phyloP scores from a whole-genome alignment of 2,329 filamentous ascomycete genomes.

The Cladosporium austrohemisphaericum region DNA sequence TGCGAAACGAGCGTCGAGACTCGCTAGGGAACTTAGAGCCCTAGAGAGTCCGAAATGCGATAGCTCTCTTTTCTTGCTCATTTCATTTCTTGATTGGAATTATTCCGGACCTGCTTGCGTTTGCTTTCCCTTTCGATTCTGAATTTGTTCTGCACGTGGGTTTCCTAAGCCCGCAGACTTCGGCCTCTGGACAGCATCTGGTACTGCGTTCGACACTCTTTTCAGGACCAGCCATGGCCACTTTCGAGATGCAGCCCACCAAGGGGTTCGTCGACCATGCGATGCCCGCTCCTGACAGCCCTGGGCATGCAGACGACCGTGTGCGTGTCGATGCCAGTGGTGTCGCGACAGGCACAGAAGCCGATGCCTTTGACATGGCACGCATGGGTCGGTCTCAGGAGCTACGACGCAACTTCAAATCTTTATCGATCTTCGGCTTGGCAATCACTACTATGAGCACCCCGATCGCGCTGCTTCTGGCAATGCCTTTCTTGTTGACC shows the following conservation, averaged over 20 bases:
- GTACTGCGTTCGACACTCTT: neutral
- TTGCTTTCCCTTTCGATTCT: too few species aligned
- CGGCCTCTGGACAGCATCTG: neutral
- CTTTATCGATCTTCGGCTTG: constrained; percentile 28
- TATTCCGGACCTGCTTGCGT: too few species aligned
- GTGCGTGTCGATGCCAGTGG: constrained; percentile 4
- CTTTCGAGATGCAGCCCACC: constrained; percentile 10
- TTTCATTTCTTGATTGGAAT: too few species aligned
- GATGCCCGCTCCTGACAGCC: neutral
- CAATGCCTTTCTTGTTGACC: constrained; percentile 27
- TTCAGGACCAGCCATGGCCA: constrained; percentile 7
- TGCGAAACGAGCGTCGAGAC: neutral
- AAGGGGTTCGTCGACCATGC: constrained; percentile 2
- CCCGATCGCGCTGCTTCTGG: constrained; percentile 31
- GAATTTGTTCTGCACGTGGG: neutral
- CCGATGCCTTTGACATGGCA: constrained; percentile 25
- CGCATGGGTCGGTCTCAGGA: constrained; percentile 29
- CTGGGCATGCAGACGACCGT: constrained; percentile 3
- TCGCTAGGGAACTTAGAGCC: neutral
- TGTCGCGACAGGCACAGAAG: constrained; percentile 10
- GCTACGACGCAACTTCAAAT: constrained; percentile 29
- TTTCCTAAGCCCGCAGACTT: neutral
- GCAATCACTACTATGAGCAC: constrained; percentile 30
- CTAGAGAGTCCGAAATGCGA: too few species aligned
- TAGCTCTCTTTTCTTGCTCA: neutral